A percentile compares a stretch with the other conserved stretches of the same genome.
phyloP scores from a whole-genome alignment of 805 yeast species.

The Candida insectorum region DNA sequence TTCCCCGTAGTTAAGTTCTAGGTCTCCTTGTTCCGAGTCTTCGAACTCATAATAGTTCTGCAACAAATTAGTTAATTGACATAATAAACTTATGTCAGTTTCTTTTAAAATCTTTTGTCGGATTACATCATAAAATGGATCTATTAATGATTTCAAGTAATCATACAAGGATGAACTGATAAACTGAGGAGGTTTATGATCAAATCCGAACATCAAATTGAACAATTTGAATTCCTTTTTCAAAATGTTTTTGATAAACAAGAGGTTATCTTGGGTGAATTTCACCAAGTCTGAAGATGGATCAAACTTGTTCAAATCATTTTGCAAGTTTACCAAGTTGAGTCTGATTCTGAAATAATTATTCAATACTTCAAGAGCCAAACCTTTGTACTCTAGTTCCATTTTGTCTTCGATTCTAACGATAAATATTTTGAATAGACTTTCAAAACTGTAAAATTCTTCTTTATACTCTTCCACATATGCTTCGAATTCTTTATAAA shows the following conservation, averaged over 20 bases:
- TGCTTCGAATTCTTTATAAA: constrained; percentile 57
- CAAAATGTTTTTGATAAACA: constrained; percentile 57
- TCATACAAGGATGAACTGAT: constrained; percentile 36
- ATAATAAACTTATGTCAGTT: constrained; percentile 58
- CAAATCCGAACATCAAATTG: constrained; percentile 42
- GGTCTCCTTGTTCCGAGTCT: constrained; percentile 27
- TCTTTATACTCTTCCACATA: constrained; percentile 16
- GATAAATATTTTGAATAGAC: constrained; percentile 33
- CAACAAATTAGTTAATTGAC: constrained; percentile 71
- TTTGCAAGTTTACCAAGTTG: constrained; percentile 39
- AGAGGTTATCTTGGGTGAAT: constrained; percentile 58
- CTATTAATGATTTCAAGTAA: constrained; percentile 65
- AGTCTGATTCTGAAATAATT: constrained; percentile 60
- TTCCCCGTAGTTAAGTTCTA: constrained; percentile 39
- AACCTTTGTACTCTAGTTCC: constrained; percentile 55
- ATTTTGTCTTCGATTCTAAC: constrained; percentile 33
- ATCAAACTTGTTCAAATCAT: constrained; percentile 25
- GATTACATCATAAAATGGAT: constrained; percentile 71
- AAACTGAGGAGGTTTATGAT: constrained; percentile 10
- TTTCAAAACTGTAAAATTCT: constrained; percentile 23
- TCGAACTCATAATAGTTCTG: constrained; percentile 67
- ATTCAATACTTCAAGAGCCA: constrained; percentile 61
- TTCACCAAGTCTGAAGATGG: constrained; percentile 42
- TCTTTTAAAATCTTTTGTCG: constrained; percentile 71
- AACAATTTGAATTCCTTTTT: constrained; percentile 62